These are phyloP conservation scores for Epicoccum sorghinum DNA, from an alignment of 2,329 filamentous ascomycete species.

Conservation along the genomic window DNA sequence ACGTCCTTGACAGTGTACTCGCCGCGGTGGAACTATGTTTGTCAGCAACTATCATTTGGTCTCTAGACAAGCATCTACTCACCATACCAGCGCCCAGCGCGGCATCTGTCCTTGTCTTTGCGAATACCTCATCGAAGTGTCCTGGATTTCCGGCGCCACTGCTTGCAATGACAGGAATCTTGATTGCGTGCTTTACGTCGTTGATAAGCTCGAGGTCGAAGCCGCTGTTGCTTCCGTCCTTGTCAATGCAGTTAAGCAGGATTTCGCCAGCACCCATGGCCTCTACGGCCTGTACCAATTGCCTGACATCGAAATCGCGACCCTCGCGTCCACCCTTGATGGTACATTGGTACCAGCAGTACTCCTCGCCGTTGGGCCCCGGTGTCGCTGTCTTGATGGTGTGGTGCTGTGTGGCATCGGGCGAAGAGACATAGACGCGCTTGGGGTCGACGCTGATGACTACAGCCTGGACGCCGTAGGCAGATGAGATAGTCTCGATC, in stretches of 20 bases:
- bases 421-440: conserved; percentile 78
- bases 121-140: conserved; percentile 92
- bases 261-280: conserved; percentile 96
- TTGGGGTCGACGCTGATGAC: conserved; percentile 95
- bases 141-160: conserved; percentile 86
- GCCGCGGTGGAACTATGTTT: conserved; percentile 78
- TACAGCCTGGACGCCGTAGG: conserved; percentile 96
- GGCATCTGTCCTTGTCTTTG: conserved; percentile 84
- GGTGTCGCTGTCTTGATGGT: conserved; percentile 72
- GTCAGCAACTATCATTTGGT: not conserved
- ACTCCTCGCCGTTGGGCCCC: conserved; percentile 76
- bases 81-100: conserved; percentile 93
- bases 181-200: conserved; percentile 84
- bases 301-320: conserved; percentile 89
- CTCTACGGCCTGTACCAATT: conserved; percentile 87
- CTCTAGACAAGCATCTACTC: conserved; percentile 35
- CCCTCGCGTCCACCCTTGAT: conserved; percentile 94
- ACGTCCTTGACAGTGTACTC: conserved; percentile 96
- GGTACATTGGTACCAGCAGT: conserved; percentile 97
- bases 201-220: conserved; percentile 92
- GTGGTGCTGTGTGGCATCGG: conserved; percentile 73
- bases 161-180: conserved; percentile 93
- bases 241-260: conserved; percentile 96
- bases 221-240: conserved; percentile 90
- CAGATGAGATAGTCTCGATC: conserved; percentile 91